These are phyloP conservation scores for Trametes sp. DNA, from an alignment of 1,284 basidiomycete species.

Conservation along the genomic window DNA sequence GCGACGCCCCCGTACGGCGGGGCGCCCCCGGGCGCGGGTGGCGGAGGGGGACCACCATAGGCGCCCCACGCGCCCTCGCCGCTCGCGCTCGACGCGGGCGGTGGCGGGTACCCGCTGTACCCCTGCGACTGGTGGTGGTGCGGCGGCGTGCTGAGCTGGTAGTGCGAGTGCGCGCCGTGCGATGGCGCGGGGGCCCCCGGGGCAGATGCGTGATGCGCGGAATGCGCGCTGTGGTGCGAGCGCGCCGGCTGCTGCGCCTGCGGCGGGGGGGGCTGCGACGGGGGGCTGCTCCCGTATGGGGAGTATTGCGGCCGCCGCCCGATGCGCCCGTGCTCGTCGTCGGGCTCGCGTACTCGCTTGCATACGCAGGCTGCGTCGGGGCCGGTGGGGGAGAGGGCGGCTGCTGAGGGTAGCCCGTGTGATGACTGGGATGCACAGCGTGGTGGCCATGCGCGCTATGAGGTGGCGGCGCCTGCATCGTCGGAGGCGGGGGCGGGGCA, in stretches of 20 bases:
- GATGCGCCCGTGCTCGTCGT: too few relatives aligned
- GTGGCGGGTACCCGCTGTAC: constrained; percentile 34
- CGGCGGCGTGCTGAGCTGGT: constrained; percentile 39
- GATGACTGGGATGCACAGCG: constrained; percentile 23
- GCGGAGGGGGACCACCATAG: constrained; percentile 13
- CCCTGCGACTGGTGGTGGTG: constrained; percentile 34
- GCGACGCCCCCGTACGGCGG: constrained; percentile 17
- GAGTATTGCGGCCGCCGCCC: constrained; percentile 28
- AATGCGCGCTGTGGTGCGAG: constrained; percentile 14
- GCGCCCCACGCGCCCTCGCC: constrained; percentile 25
- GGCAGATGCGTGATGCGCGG: constrained; percentile 18
- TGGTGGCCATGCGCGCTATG: constrained; percentile 23
- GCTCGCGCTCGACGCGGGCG: constrained; percentile 20
- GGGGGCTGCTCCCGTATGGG: constrained; percentile 16
- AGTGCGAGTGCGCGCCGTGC: constrained; percentile 30
- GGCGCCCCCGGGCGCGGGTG: constrained; percentile 3
- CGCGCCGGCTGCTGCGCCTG: constrained; percentile 15
- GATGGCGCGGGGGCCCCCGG: constrained; percentile 11
- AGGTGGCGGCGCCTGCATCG: constrained; percentile 13
- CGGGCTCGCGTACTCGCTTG: constrained; percentile 27
- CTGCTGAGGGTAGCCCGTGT: constrained; percentile 21
- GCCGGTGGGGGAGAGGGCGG: constrained; percentile 25
- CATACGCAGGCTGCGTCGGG: constrained; percentile 25
- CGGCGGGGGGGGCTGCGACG: constrained; percentile 19
- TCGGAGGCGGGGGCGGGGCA: constrained; percentile 25